Evolutionary conservation across 108 stramenopile genomes (phyloP).

Genomic region (Aureococcus anophagefferens): DNA sequence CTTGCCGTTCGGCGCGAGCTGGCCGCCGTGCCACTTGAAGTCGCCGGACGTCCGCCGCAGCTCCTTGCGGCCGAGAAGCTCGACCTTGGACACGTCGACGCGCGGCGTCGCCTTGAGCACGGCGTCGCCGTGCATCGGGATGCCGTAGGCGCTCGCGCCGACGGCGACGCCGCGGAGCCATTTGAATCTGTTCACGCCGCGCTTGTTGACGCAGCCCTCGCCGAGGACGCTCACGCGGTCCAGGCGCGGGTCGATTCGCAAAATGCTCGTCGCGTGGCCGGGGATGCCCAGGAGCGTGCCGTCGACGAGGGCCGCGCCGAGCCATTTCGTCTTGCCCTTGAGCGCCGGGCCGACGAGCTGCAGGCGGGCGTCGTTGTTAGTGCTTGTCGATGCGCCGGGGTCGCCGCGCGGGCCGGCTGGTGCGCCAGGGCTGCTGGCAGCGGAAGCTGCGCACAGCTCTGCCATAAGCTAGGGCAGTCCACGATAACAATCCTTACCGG

Average conservation of each 20-base stretch:
- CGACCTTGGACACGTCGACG: background rate
- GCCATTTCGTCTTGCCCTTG: background rate
- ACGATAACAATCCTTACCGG: too few species aligned
- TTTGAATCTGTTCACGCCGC: background rate
- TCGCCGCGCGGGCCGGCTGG: too few species aligned
- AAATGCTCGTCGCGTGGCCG: background rate
- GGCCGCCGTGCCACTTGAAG: slow-evolving; percentile 4
- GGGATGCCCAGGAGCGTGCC: background rate
- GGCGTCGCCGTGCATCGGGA: slow-evolving; percentile 1
- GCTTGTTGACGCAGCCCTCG: background rate
- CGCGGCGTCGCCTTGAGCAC: slow-evolving; percentile 5
- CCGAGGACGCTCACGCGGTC: background rate
- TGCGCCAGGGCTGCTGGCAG: too few species aligned
- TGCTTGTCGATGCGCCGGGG: too few species aligned
- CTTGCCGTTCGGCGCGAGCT: background rate
- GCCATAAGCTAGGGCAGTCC: too few species aligned
- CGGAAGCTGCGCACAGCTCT: too few species aligned
- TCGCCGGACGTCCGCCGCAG: too few species aligned
- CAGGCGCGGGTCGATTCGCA: background rate
- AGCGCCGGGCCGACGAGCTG: background rate
- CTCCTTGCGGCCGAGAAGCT: background rate
- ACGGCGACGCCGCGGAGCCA: slow-evolving; percentile 5
- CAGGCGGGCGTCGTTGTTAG: background rate
- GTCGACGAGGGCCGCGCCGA: background rate
- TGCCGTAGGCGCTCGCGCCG: background rate